phyloP scores from a whole-genome alignment of 2,329 filamentous ascomycete species.

The Nigrograna mackinnonii region DNA sequence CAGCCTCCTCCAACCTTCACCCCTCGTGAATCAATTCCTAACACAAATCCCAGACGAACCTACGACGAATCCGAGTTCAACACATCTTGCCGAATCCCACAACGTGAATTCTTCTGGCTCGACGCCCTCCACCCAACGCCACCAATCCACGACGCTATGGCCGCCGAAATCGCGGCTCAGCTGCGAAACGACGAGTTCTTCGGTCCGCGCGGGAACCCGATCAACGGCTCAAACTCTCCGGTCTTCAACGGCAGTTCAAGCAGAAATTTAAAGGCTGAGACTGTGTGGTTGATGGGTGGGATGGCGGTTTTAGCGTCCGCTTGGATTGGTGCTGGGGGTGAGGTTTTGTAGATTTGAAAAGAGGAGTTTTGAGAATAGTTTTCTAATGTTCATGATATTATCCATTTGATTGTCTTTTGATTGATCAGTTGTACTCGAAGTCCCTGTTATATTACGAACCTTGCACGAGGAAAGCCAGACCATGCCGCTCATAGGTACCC shows the following conservation, averaged over 20 bases:
- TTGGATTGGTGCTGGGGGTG: too few relatives aligned
- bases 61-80: background rate
- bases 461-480: background rate
- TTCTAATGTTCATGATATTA: too few relatives aligned
- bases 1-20: background rate
- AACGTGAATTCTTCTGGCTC: conserved; percentile 66
- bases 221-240: background rate
- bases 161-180: conserved; percentile 32
- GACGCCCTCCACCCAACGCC: conserved; percentile 67
- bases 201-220: background rate
- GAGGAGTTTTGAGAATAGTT: background rate
- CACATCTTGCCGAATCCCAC: background rate
- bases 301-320: too few relatives aligned
- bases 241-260: too few relatives aligned
- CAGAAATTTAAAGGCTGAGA: too few relatives aligned
- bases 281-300: too few relatives aligned
- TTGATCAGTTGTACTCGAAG: too few relatives aligned
- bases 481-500: background rate
- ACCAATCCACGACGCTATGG: conserved; percentile 63
- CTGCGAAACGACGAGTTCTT: background rate
- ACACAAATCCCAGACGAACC: background rate
- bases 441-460: too few relatives aligned
- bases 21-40: too few relatives aligned
- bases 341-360: background rate
- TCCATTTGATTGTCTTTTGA: too few relatives aligned